These are phyloP conservation scores for Kodamaea suecica DNA, from an alignment of 1,139 yeast species.

Conservation along the genomic window DNA sequence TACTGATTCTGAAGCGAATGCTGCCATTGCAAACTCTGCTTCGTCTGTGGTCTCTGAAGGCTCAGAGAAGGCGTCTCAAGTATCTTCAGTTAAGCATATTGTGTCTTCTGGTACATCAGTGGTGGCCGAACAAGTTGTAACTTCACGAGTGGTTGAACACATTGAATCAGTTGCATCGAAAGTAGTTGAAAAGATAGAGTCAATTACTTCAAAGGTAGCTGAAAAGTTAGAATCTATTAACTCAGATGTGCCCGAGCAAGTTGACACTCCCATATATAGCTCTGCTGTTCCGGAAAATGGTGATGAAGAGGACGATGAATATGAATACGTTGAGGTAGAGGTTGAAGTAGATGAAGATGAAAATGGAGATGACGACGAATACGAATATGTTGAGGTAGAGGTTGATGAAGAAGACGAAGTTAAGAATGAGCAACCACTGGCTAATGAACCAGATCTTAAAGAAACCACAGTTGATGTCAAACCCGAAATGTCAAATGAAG, in stretches of 20 bases:
- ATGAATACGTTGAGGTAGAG: neutral
- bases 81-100: neutral
- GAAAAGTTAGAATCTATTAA: no score
- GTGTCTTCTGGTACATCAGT: neutral
- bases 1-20: neutral
- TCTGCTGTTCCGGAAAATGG: neutral
- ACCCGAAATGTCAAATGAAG: conserved; percentile 4
- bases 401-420: neutral
- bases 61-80: no score
- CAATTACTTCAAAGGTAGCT: no score
- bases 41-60: neutral
- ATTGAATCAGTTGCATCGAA: neutral
- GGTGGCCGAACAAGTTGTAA: neutral
- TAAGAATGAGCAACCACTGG: conserved; percentile 5
- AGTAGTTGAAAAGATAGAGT: no score
- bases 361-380: neutral
- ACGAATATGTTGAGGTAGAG: neutral
- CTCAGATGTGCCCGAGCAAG: no score
- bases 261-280: no score
- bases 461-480: neutral
- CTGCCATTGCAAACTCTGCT: neutral
- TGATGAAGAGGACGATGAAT: neutral
- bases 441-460: no score
- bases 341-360: neutral
- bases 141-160: neutral